Conservation (phyloP, 1,284 basidiomycete species). For the Neonothopanus nambi region DNA sequence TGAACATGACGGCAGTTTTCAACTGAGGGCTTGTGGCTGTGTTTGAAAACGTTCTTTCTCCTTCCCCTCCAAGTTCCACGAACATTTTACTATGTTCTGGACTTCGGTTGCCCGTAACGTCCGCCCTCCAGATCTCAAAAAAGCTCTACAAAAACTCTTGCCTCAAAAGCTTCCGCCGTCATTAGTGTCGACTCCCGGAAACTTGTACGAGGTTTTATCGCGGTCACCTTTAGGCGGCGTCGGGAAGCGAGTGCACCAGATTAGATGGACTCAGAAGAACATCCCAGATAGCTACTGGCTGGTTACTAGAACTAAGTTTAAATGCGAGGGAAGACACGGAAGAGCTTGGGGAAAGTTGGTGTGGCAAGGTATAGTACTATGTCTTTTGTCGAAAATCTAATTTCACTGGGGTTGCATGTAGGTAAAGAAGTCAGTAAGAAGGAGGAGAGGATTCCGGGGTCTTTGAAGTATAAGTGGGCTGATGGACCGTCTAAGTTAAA, state of each 20-base stretch:
- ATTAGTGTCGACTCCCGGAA: slow-evolving; percentile 55
- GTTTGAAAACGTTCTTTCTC: slow-evolving; percentile 26
- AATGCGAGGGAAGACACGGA: slow-evolving; percentile 69
- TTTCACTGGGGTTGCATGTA: slow-evolving; percentile 23
- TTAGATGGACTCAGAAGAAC: slow-evolving; percentile 69
- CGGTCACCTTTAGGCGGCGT: slow-evolving; percentile 66
- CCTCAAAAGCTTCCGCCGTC: slow-evolving; percentile 55
- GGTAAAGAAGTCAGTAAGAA: slow-evolving; percentile 49
- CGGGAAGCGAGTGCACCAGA: slow-evolving; percentile 67
- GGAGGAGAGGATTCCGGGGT: slow-evolving; percentile 55
- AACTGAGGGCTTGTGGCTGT: slow-evolving; percentile 22
- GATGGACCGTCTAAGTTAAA: slow-evolving; percentile 44
- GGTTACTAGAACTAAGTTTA: slow-evolving; percentile 67
- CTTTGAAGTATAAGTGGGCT: slow-evolving; percentile 63
- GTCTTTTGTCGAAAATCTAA: neutral
- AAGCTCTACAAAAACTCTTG: slow-evolving; percentile 54
- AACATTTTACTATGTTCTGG: slow-evolving; percentile 29
- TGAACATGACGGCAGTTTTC: slow-evolving; percentile 25
- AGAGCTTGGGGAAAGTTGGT: slow-evolving; percentile 76
- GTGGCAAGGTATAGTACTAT: slow-evolving; percentile 69
- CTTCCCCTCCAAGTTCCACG: slow-evolving; percentile 17
- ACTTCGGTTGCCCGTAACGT: slow-evolving; percentile 28
- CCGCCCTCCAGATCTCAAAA: slow-evolving; percentile 28
- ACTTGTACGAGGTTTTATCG: slow-evolving; percentile 70
- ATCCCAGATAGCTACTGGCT: slow-evolving; percentile 71